Evolutionary conservation across 345 rosid genomes (phyloP).

Genomic region (Melaleuca alternifolia): DNA sequence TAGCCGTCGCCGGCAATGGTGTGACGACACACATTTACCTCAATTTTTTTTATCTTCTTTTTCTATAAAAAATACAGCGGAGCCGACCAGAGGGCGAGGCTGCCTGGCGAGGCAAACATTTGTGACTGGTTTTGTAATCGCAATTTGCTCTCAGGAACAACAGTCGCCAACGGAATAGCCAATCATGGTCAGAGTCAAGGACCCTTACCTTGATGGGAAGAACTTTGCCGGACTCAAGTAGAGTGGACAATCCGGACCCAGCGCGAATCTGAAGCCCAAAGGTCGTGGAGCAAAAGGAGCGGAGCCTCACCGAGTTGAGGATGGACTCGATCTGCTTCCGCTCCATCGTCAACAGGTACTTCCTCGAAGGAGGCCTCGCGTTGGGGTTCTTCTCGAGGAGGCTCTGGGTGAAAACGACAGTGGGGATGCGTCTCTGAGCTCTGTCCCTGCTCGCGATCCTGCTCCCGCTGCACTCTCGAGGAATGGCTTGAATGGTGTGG

Average conservation of each 20-base stretch:
- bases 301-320: constrained; percentile 45
- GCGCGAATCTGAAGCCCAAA: constrained; percentile 75
- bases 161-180: not conserved
- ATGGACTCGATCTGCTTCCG: constrained; percentile 61
- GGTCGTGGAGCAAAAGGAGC: constrained; percentile 70
- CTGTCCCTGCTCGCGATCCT: constrained; percentile 51
- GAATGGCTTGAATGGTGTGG: constrained; percentile 73
- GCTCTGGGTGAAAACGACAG: constrained; percentile 55
- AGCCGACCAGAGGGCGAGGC: too few species aligned
- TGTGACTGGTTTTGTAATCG: not conserved
- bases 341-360: constrained; percentile 60
- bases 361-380: constrained; percentile 37
- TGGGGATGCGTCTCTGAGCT: constrained; percentile 66
- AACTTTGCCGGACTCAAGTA: constrained; percentile 69
- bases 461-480: constrained; percentile 53
- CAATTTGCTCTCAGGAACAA: not conserved
- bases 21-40: too few species aligned
- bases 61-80: too few species aligned
- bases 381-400: constrained; percentile 31
- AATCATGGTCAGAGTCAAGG: not conserved
- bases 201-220: constrained; percentile 66
- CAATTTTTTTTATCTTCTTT: too few species aligned
- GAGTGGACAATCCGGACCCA: constrained; percentile 54
- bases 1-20: too few species aligned
- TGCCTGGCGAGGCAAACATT: not conserved